Percentiles rank a stretch among this genome's conserved stretches.
Conservation (phyloP, 1,139 yeast genomes). For the Debaryomyces coudertii region DNA sequence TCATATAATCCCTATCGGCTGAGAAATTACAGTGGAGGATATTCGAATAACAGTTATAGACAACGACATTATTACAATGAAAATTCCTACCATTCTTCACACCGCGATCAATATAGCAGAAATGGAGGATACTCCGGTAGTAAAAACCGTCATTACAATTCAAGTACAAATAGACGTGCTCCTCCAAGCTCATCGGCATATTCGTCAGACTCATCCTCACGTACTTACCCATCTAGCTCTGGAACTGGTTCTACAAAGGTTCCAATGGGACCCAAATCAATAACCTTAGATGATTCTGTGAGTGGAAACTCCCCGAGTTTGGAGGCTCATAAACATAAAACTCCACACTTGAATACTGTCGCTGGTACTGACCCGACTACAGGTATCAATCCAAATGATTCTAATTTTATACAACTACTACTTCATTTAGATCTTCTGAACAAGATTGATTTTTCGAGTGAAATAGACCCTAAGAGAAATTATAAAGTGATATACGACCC, state of each 20-base stretch:
- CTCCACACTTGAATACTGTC: background rate
- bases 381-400: conserved; percentile 38
- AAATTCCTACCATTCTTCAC: conserved; percentile 1
- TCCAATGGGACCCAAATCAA: conserved; percentile 8
- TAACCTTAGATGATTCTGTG: background rate
- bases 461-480: conserved; percentile 33
- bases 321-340: background rate
- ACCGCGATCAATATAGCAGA: conserved; percentile 5
- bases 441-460: conserved; percentile 17
- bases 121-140: conserved; percentile 5
- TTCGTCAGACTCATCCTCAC: conserved; percentile 3
- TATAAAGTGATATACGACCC: conserved; percentile 61
- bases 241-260: conserved; percentile 1
- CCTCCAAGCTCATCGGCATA: conserved; percentile 10
- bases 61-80: conserved; percentile 10
- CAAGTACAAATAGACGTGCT: conserved; percentile 14
- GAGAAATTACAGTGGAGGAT: conserved; percentile 19
- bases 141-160: conserved; percentile 14
- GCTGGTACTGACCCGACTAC: conserved; percentile 36
- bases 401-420: conserved; percentile 31
- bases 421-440: conserved; percentile 33
- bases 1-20: conserved; percentile 19
- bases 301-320: background rate
- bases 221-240: conserved; percentile 3
- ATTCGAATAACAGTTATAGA: conserved; percentile 13